Conservation (phyloP, 768 basidiomycete genomes). For the Agaricus subrufescens region DNA sequence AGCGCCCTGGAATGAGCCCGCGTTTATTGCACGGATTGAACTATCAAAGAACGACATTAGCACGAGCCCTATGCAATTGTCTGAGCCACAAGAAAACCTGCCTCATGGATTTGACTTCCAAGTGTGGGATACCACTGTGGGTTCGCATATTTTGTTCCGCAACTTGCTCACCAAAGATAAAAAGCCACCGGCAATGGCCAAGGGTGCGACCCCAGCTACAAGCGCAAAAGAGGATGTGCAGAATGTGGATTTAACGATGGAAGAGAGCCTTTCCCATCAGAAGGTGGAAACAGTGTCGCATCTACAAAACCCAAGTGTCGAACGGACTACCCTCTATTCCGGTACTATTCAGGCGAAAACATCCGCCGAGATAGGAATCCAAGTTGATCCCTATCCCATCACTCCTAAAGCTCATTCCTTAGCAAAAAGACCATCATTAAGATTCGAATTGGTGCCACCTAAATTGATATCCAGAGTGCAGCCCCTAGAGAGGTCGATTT, state of each 20-base stretch:
- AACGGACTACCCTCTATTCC: not conserved
- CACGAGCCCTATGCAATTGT: not conserved
- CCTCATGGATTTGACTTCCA: constrained; percentile 24
- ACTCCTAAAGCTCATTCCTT: not conserved
- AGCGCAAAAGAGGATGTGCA: constrained; percentile 16
- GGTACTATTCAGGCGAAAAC: not conserved
- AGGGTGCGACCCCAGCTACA: not conserved
- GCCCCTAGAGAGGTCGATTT: not conserved
- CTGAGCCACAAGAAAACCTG: constrained; percentile 1
- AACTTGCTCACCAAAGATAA: not conserved
- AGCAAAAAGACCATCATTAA: not conserved
- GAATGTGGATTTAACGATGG: constrained; percentile 43
- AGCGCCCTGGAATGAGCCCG: constrained; percentile 25
- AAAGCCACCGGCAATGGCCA: not conserved
- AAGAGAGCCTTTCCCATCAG: constrained; percentile 7
- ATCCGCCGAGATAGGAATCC: constrained; percentile 5
- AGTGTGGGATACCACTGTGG: constrained; percentile 13
- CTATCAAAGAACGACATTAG: constrained; percentile 1
- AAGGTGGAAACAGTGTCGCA: not conserved
- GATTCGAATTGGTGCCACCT: not conserved
- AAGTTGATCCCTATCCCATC: not conserved
- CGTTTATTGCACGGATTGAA: constrained; percentile 14
- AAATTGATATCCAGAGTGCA: not conserved
- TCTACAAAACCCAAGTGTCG: not conserved
- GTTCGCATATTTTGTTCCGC: not conserved